Base-by-base conservation (phyloP, 1,284 basidiomycete genomes). In the Rugosomyces carneus region DNA sequence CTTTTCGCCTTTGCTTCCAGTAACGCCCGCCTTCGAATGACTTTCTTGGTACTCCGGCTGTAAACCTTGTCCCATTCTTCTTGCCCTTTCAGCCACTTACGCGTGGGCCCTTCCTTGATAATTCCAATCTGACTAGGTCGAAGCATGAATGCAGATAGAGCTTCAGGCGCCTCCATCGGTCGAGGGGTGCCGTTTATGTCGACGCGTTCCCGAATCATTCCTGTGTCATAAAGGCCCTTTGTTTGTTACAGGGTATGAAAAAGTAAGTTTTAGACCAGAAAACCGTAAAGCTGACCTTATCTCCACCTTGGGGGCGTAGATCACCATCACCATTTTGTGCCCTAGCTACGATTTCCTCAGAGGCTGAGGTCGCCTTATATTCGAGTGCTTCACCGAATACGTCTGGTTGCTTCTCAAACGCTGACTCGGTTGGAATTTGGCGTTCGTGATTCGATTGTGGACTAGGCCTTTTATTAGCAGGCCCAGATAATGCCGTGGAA, bases 121-220 rank as follows among this genome's bases (percentile, higher is more conserved):
- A 87, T 64, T 1, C 87, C 84, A 46, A 88, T 73, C 43, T 85
- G 69, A 6, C 72, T 69, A 0, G 73, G 66, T 0, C 71, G 67
- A 42, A 93, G 62, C 4, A 68, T 67, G 24, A 92, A 67, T 0
- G 75, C 80, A 2, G 65, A 56, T 1, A 94, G 68, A 11, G 82
- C 71, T 1, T 72, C 66, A 39, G 66, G 67, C 0, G 78, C 70
- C 59, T 94, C 90, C 69, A 94, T 80, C 0, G 79, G 73, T 13
- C 91, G 76, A 4, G 81, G 68, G 3, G 67, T 62, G 2, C 90
- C 90, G 15, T 72, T 65, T 9, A 84, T 73, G 49, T 84, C 75
- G 18, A 94, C 82, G 5, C 91, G 77, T 60, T 94, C 88, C 9
- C 91, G 79, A 51, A 93, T 82, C 71, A 80, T 75, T 68, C 58